These are phyloP conservation scores for Astrothelium macrocarpum DNA, from an alignment of 495 filamentous ascomycete genomes.

Conservation along the genomic window DNA sequence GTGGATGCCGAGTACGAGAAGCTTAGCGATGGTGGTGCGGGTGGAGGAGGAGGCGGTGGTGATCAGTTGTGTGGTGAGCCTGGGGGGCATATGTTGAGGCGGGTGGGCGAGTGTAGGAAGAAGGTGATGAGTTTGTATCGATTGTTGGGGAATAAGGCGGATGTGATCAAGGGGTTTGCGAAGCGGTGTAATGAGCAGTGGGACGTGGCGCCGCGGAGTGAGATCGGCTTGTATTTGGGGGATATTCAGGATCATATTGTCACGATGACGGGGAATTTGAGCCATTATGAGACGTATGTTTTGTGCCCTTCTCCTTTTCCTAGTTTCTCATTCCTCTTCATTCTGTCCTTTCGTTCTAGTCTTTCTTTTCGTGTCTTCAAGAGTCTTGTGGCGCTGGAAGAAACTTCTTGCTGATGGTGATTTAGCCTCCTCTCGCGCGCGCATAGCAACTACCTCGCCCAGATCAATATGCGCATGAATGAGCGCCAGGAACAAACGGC, in stretches of 20 bases:
- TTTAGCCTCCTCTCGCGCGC: constrained; percentile 77
- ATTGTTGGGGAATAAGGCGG: constrained; percentile 90
- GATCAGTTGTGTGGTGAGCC: constrained; percentile 41
- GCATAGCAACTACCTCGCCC: constrained; percentile 91
- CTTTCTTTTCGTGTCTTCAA: neutral
- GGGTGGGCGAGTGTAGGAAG: constrained; percentile 88
- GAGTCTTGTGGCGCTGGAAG: neutral
- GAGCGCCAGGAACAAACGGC: constrained; percentile 93
- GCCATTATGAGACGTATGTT: constrained; percentile 87
- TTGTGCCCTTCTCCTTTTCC: no score
- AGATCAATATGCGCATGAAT: constrained; percentile 93
- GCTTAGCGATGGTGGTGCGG: constrained; percentile 27
- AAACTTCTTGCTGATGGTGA: constrained; percentile 17
- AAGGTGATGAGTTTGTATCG: constrained; percentile 93
- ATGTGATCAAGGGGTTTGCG: constrained; percentile 98
- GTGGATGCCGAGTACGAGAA: constrained; percentile 31
- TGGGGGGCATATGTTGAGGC: constrained; percentile 74
- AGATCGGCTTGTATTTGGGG: constrained; percentile 91
- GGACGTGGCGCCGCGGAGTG: constrained; percentile 87
- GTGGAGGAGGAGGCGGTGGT: no score
- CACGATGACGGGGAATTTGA: constrained; percentile 92
- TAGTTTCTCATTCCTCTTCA: constrained; percentile 1
- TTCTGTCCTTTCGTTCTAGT: constrained; percentile 6
- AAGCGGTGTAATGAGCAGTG: constrained; percentile 97
- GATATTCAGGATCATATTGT: constrained; percentile 99